Evolutionary conservation across 345 rosid genomes (phyloP).

Genomic region (Populus nigra): DNA sequence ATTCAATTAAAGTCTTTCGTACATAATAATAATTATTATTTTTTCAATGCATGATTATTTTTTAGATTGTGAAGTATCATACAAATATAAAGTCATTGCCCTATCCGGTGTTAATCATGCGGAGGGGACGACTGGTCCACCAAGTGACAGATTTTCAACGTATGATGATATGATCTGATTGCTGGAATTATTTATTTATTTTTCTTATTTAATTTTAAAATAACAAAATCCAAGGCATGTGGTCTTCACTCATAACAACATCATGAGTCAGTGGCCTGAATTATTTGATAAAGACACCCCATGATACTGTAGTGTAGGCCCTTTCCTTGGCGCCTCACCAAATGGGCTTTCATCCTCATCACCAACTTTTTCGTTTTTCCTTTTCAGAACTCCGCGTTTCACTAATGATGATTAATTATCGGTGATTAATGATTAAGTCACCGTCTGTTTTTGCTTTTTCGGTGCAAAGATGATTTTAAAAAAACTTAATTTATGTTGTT

Average conservation of each 20-base stretch:
- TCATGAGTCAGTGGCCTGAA: conserved; percentile 11
- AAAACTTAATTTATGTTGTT: no score
- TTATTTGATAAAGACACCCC: conserved; percentile 15
- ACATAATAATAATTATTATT: no score
- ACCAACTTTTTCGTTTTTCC: no score
- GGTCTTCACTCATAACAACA: not conserved
- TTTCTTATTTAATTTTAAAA: not conserved
- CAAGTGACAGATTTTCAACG: not conserved
- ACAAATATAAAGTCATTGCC: not conserved
- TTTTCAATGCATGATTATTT: not conserved
- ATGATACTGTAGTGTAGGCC: not conserved
- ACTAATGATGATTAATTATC: no score
- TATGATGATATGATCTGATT: not conserved
- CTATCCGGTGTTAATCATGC: not conserved
- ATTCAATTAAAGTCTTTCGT: no score
- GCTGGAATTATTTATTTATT: not conserved
- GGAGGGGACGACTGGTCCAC: not conserved
- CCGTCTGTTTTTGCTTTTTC: no score
- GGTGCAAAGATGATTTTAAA: no score
- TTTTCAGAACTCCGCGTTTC: no score
- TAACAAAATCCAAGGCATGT: not conserved
- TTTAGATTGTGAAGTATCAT: not conserved
- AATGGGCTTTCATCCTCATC: not conserved
- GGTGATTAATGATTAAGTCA: no score
- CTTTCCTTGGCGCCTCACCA: not conserved